Conservation (phyloP, 129 eudicot species). For the Pseudognaphalium luteoalbum region DNA sequence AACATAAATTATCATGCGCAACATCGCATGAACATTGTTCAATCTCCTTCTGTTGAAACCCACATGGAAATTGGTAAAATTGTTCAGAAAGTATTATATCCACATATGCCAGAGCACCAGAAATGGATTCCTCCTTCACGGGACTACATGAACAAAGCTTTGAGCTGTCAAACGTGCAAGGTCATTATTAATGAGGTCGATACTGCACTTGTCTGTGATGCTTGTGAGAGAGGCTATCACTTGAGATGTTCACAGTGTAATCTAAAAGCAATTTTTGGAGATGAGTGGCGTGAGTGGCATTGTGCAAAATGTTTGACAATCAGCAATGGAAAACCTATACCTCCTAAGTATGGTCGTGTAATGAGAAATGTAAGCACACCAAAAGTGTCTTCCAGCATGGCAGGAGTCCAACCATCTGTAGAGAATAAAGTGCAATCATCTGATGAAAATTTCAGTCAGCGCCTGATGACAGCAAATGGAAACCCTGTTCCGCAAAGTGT, state of each 20-base stretch:
- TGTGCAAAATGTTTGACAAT: constrained; percentile 63
- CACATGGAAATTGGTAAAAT: constrained; percentile 51
- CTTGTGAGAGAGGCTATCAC: constrained; percentile 80
- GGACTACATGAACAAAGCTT: constrained; percentile 66
- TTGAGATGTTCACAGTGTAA: constrained; percentile 56
- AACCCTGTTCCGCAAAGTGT: background rate
- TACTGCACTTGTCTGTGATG: constrained; percentile 69
- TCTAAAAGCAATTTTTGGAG: constrained; percentile 47
- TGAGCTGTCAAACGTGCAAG: constrained; percentile 72
- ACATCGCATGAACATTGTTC: background rate
- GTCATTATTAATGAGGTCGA: constrained; percentile 41
- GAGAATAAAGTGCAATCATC: constrained; percentile 24
- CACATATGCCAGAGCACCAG: constrained; percentile 37
- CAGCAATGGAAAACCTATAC: constrained; percentile 64
- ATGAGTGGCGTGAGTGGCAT: constrained; percentile 55
- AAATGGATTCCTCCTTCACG: constrained; percentile 74
- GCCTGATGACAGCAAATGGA: background rate
- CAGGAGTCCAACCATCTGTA: constrained; percentile 35
- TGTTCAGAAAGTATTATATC: constrained; percentile 55
- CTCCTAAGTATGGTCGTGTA: constrained; percentile 78
- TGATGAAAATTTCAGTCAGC: background rate
- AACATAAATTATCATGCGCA: constrained; percentile 4
- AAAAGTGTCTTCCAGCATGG: constrained; percentile 40
- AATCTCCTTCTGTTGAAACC: constrained; percentile 2
- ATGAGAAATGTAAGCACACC: constrained; percentile 42